Evolutionary conservation across 2,329 filamentous ascomycete genomes (phyloP).

Genomic region (Pseudogymnoascus sp.): DNA sequence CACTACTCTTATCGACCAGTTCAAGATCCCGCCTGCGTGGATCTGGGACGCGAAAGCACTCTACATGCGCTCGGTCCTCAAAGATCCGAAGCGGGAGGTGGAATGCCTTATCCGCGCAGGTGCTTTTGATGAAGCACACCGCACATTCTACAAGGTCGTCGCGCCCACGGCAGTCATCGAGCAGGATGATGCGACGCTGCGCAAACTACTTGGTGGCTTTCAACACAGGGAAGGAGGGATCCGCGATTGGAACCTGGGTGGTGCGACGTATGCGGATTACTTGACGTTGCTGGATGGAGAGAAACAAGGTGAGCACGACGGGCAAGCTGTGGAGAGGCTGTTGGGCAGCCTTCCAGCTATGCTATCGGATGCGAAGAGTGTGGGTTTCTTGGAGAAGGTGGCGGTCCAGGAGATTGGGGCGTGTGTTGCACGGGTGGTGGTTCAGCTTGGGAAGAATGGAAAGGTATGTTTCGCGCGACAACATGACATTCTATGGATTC

Average conservation of each 20-base stretch:
- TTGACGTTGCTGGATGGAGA: slow-evolving; percentile 43
- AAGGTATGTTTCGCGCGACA: slow-evolving; percentile 40
- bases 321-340: slow-evolving; percentile 48
- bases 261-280: slow-evolving; percentile 67
- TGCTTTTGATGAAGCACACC: slow-evolving; percentile 74
- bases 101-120: slow-evolving; percentile 72
- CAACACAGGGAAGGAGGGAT: slow-evolving; percentile 54
- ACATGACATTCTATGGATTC: background rate
- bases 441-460: slow-evolving; percentile 47
- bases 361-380: slow-evolving; percentile 25
- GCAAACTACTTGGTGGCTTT: slow-evolving; percentile 65
- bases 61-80: slow-evolving; percentile 66
- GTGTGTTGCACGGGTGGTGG: slow-evolving; percentile 60
- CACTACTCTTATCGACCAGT: slow-evolving; percentile 51
- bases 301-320: slow-evolving; percentile 35
- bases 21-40: slow-evolving; percentile 69
- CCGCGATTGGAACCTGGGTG: slow-evolving; percentile 69
- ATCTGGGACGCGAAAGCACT: slow-evolving; percentile 82
- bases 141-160: slow-evolving; percentile 71
- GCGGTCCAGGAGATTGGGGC: slow-evolving; percentile 77
- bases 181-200: slow-evolving; percentile 66
- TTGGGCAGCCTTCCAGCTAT: slow-evolving; percentile 50
- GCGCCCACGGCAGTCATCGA: slow-evolving; percentile 78
- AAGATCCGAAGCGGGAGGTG: slow-evolving; percentile 64
- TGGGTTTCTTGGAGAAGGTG: slow-evolving; percentile 53